Evolutionary conservation across 108 stramenopile genomes (phyloP).

Genomic region (Stephanodiscus triporus): DNA sequence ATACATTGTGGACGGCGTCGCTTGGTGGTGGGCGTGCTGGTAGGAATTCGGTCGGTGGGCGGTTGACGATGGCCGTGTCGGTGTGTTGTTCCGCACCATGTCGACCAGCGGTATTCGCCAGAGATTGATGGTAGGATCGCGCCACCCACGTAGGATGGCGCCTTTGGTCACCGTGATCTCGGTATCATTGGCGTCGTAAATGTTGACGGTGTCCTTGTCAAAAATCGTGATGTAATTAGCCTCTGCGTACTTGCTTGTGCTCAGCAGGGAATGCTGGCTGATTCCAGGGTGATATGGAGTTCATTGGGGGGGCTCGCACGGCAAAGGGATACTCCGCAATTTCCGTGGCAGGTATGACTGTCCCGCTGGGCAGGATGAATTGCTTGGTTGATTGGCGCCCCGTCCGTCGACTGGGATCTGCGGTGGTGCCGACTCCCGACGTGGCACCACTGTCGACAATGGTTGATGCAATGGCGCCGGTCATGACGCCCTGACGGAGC

Average conservation of each 20-base stretch:
- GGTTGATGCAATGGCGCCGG: background rate
- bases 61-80: background rate
- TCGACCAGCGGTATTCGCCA: background rate
- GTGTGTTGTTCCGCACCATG: background rate
- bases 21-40: background rate
- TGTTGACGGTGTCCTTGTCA: background rate
- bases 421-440: background rate
- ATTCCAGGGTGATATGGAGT: background rate
- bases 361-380: background rate
- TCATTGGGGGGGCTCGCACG: background rate
- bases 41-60: background rate
- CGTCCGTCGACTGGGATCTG: background rate
- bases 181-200: background rate
- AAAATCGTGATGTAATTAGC: background rate
- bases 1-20: slow-evolving; percentile 6
- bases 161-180: background rate
- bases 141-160: background rate
- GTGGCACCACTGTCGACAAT: too few species aligned
- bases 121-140: background rate
- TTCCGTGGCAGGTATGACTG: background rate
- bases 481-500: background rate
- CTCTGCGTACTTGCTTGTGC: background rate
- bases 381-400: background rate
- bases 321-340: background rate
- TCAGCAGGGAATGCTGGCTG: background rate